Conservation (phyloP, 257 asterid genomes). For the Rehmannia glutinosa region DNA sequence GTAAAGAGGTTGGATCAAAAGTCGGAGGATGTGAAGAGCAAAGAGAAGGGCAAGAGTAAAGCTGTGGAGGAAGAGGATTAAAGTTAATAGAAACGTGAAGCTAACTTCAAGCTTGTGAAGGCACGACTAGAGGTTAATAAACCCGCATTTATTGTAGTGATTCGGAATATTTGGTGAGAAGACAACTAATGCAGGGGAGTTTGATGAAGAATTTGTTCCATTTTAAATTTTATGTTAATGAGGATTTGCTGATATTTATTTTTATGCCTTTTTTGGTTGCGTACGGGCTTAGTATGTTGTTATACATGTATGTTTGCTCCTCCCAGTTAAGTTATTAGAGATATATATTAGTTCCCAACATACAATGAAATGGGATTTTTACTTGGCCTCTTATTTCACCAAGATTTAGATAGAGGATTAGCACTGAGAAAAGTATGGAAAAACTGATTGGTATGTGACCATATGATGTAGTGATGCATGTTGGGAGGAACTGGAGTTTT, state of each 20-base stretch:
- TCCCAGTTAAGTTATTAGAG: too few species aligned
- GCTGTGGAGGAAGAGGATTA: constrained; percentile 32
- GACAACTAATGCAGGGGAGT: constrained; percentile 16
- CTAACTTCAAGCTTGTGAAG: constrained; percentile 11
- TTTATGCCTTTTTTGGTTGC: background rate
- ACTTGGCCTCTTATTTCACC: too few species aligned
- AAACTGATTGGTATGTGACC: too few species aligned
- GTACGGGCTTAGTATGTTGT: background rate
- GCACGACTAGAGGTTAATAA: constrained; percentile 20
- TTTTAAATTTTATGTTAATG: background rate
- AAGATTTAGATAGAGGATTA: too few species aligned
- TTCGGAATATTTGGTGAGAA: constrained; percentile 9
- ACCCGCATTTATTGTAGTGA: constrained; percentile 13
- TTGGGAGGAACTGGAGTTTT: background rate
- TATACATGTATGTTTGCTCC: background rate
- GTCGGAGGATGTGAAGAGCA: constrained; percentile 32
- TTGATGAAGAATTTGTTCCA: background rate
- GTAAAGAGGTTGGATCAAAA: constrained; percentile 50
- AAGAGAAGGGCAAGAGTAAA: constrained; percentile 34
- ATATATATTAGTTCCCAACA: too few species aligned
- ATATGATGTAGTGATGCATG: background rate
- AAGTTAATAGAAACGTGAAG: too few species aligned
- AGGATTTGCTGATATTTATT: constrained; percentile 10
- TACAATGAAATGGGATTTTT: too few species aligned
- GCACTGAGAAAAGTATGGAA: too few species aligned